Base-by-base conservation (phyloP, 768 basidiomycete species). In the Ephemerocybe angulata region DNA sequence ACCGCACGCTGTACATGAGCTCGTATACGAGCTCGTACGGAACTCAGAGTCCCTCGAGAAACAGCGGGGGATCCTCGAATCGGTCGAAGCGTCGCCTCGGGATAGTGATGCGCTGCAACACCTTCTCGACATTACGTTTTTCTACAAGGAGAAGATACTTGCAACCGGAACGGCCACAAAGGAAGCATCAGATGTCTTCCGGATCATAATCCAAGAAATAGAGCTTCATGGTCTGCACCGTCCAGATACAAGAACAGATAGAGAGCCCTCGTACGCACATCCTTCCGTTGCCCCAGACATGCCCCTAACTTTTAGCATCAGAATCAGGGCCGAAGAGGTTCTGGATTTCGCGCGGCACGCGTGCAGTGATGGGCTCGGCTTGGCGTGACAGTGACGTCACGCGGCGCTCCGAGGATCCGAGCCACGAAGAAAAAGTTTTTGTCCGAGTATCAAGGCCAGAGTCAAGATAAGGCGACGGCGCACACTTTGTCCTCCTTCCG, bases 21-120 rank as follows among this genome's bases (percentile, higher is more conserved):
- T 88, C 24, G 75, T 88, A 52, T 88, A 88, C 57, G 85, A 88
- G 59, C 71, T 88, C 19, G 78, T 87, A 21, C 78, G 85, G 19
- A 83, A 82, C 4, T 72, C 80, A 4, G 58, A 71, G 2, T 65
- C 73, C 33, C 63, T 87, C 29, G 72, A 72, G 49, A 82, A 77
- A 55, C 83, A 86, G 58, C 55, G 63, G 28, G 60, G 59, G 0
- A 65, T 84, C 24, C 65, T 86, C 27, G 72, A 77, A 42, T 65
- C 70, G 10, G 61, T 84, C 2, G 70, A 71, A 8, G 4, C 62
- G 62, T 58, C 59, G 60, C 27, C 61, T 67, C 69, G 73, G 12
- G 65, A 84, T 30, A 62, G 58, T 12, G 73, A 75, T 29, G 48
- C 47, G n/a, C 31, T 55, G 17, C 29, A 27, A 4, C 50, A 55